phyloP scores from a whole-genome alignment of 225 moss, liverwort and hornwort genomes.

The Physcomitrellopsis africana region DNA sequence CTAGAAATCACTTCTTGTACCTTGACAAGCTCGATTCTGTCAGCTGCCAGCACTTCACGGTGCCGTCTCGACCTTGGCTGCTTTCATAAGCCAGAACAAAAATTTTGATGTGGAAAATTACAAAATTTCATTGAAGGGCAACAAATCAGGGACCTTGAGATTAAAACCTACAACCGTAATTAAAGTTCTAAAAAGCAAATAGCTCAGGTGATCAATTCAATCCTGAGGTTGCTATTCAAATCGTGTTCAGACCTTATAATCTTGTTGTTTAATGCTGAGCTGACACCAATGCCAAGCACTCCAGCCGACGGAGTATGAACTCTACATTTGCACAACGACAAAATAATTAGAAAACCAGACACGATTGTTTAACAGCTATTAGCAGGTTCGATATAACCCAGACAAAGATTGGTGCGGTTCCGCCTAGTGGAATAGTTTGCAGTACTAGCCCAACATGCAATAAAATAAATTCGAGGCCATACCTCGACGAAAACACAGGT shows the following conservation, averaged over 20 bases:
- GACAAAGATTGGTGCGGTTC: background rate
- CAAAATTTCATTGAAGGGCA: background rate
- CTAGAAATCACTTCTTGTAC: slow-evolving; percentile 38
- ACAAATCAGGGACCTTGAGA: background rate
- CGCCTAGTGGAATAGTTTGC: background rate
- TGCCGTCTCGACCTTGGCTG: slow-evolving; percentile 99
- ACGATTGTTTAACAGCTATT: background rate
- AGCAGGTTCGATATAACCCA: background rate
- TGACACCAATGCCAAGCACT: slow-evolving; percentile 80
- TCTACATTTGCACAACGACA: slow-evolving; percentile 49
- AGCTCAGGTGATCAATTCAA: background rate
- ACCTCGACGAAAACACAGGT: slow-evolving; percentile 85
- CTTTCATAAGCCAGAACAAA: slow-evolving; percentile 28
- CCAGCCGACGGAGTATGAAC: slow-evolving; percentile 89
- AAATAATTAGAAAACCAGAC: slow-evolving; percentile 22
- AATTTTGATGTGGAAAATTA: background rate
- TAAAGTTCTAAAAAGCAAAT: background rate
- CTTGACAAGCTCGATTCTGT: slow-evolving; percentile 87
- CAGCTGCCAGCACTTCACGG: slow-evolving; percentile 95
- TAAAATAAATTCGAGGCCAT: background rate
- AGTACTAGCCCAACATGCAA: slow-evolving; percentile 9
- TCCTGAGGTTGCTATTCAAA: slow-evolving; percentile 12
- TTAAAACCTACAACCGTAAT: slow-evolving; percentile 10
- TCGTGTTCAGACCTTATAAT: slow-evolving; percentile 67
- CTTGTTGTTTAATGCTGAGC: slow-evolving; percentile 57